Percentiles rank a stretch among this genome's conserved stretches.
These are phyloP conservation scores for Dillenia suffruticosa DNA, from an alignment of 164 flowering plant genomes.

Conservation along the genomic window DNA sequence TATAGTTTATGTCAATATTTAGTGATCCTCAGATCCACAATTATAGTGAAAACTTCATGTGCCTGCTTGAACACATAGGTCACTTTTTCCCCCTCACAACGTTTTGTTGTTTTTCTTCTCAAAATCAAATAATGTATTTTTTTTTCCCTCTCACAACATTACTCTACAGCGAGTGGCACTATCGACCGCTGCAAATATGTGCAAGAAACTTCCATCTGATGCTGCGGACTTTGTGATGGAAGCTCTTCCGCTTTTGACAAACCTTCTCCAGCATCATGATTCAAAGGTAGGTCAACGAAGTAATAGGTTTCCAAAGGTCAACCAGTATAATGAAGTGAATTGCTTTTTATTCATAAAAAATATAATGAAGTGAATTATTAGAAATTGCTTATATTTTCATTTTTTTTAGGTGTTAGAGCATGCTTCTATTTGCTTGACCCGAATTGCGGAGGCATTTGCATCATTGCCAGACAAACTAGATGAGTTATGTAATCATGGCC, in stretches of 20 bases:
- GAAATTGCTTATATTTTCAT: too few relatives aligned
- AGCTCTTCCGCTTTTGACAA: conserved; percentile 91
- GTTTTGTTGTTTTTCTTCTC: neutral
- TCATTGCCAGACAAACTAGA: conserved; percentile 86
- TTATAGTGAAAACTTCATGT: too few relatives aligned
- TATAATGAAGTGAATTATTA: too few relatives aligned
- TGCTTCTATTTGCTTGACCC: conserved; percentile 95
- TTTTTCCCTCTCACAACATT: neutral
- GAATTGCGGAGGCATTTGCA: conserved; percentile 94
- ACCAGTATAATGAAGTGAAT: too few relatives aligned
- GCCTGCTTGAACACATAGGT: too few relatives aligned
- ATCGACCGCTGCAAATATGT: conserved; percentile 99
- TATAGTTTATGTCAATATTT: too few relatives aligned
- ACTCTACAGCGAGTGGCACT: conserved; percentile 82
- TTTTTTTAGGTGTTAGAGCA: conserved; percentile 79
- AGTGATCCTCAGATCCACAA: too few relatives aligned
- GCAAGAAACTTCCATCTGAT: conserved; percentile 99
- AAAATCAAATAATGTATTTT: neutral
- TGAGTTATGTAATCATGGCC: conserved; percentile 92
- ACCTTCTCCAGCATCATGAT: conserved; percentile 96
- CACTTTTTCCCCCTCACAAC: too few relatives aligned
- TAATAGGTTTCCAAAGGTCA: too few relatives aligned
- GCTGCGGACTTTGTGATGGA: conserved; percentile 99
- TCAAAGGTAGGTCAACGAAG: conserved; percentile 50
- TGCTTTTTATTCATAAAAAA: too few relatives aligned